A percentile compares a stretch with the other conserved stretches of the same genome.
phyloP scores from a whole-genome alignment of 495 filamentous ascomycete genomes.

The Tuber melanosporum region DNA sequence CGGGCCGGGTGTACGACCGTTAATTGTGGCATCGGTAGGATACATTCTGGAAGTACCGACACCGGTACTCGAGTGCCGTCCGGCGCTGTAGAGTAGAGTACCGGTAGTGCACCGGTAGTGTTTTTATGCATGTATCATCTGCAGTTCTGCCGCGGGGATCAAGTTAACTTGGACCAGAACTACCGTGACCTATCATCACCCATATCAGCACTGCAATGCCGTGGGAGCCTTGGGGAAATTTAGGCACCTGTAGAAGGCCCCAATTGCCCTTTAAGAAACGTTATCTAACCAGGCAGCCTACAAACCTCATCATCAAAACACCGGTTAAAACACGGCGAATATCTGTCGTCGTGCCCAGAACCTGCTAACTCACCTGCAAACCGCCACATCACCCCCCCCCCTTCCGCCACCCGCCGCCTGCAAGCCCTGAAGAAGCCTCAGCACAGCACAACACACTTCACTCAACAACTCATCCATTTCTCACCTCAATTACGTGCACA shows the following conservation, averaged over 20 bases:
- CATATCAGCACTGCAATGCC: neutral
- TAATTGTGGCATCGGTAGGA: neutral
- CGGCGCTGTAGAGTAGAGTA: neutral
- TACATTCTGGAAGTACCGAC: neutral
- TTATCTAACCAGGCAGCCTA: neutral
- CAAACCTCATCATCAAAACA: neutral
- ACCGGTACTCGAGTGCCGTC: neutral
- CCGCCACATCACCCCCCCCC: neutral
- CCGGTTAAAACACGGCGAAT: neutral
- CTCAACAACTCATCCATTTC: slow-evolving; percentile 3
- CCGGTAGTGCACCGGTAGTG: neutral
- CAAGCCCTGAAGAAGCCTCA: neutral
- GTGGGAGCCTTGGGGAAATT: neutral
- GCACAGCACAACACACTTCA: neutral
- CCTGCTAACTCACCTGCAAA: neutral
- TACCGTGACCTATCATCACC: neutral
- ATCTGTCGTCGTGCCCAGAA: neutral
- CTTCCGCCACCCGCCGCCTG: neutral
- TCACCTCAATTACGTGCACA: neutral
- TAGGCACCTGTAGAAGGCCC: neutral
- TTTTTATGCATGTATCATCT: neutral
- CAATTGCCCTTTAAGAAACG: neutral
- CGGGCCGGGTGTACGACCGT: too few relatives aligned
- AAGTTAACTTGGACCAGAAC: neutral
- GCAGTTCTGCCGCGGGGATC: neutral